These are phyloP conservation scores for Epipyxis sp. DNA, from an alignment of 108 stramenopile genomes.

Conservation along the genomic window DNA sequence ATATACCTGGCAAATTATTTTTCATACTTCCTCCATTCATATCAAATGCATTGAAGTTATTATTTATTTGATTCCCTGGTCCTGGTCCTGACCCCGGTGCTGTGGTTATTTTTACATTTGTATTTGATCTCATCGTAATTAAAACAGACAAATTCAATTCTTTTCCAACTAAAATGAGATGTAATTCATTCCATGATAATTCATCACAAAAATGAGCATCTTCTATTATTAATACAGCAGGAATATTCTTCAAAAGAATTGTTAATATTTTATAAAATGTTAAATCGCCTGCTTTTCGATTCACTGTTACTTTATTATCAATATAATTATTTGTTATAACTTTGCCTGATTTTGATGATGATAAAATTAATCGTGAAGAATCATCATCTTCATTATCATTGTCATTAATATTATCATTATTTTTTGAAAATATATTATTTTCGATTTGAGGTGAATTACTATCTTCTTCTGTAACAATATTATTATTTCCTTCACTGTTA, in stretches of 20 bases:
- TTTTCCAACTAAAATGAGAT: not conserved
- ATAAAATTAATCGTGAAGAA: not conserved
- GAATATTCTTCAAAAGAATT: not conserved
- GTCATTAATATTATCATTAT: not conserved
- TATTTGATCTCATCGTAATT: not conserved
- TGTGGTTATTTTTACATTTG: not conserved
- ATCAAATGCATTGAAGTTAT: no score
- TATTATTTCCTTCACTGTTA: not conserved
- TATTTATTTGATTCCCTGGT: no score
- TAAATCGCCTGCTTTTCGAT: not conserved
- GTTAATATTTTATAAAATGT: slow-evolving; percentile 11
- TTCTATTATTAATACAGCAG: not conserved
- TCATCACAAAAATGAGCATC: slow-evolving; percentile 21
- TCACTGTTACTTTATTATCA: not conserved
- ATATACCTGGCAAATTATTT: no score
- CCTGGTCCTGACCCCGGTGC: no score
- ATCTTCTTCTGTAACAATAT: not conserved
- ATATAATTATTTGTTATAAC: not conserved
- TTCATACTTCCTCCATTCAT: no score
- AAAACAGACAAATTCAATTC: not conserved
- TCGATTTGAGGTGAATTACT: not conserved
- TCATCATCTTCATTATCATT: no score
- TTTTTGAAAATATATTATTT: not conserved
- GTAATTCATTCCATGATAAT: slow-evolving; percentile 22
- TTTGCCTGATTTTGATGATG: not conserved